Evolutionary conservation across 140 eudicot genomes (phyloP).

Genomic region (Stevia rebaudiana): DNA sequence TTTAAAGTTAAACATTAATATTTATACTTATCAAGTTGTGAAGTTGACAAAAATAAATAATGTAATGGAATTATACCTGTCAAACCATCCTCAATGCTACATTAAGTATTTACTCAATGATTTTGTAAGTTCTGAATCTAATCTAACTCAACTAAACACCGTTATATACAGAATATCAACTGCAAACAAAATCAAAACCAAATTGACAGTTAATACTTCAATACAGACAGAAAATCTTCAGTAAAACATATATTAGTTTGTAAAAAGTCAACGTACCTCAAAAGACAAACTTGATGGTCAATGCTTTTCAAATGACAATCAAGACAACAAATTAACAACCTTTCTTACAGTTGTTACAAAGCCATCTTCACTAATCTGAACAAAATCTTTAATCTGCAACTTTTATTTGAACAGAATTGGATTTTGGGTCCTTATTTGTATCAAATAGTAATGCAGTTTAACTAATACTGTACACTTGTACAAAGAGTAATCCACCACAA

Average conservation of each 20-base stretch:
- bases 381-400: conserved; percentile 23
- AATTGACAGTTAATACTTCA: neutral
- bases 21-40: neutral
- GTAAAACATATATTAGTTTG: neutral
- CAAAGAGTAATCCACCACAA: conserved; percentile 24
- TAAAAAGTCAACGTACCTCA: conserved; percentile 11
- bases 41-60: neutral
- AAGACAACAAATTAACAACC: conserved; percentile 34
- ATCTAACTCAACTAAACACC: conserved; percentile 25
- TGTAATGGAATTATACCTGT: conserved; percentile 16
- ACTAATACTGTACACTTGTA: conserved; percentile 34
- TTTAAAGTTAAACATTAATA: neutral
- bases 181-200: conserved; percentile 22
- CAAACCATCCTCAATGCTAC: conserved; percentile 19
- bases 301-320: conserved; percentile 18
- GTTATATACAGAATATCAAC: conserved; percentile 36
- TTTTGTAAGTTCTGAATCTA: conserved; percentile 25
- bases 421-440: conserved; percentile 33
- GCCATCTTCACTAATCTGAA: conserved; percentile 30
- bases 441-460: conserved; percentile 23
- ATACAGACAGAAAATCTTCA: neutral
- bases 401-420: conserved; percentile 32
- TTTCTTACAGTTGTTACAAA: conserved; percentile 17
- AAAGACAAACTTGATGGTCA: conserved; percentile 21
- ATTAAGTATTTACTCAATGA: conserved; percentile 28